Base-by-base conservation (phyloP, 78 protist genomes). In the Dictyostelium intermedium region DNA sequence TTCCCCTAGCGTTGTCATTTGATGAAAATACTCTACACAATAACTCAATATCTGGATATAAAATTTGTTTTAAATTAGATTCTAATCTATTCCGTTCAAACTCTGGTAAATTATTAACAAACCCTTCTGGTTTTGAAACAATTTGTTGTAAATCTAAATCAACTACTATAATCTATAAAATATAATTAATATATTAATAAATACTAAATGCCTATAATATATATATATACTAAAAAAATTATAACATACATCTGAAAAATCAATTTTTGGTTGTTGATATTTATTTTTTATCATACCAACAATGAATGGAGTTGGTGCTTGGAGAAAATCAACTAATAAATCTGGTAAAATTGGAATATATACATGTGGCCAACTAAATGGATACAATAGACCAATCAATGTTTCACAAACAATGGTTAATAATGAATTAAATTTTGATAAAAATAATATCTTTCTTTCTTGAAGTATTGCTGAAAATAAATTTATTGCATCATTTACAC, bases 231-330 rank as follows among this genome's bases (percentile, higher is more conserved):
- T 16, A n/a, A n/a, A 23, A 56, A 32, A 20, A 43, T 25, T 45
- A 27, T 11, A 25, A 80, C 85, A 16, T 80, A 80, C 85, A 80
- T 80, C 85, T 25, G 61, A 32, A 5, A 27, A 80, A 50, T 80
- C 85, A 30, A 77, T 43, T 77, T 77, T 77, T 39, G 82, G 82
- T 77, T 32, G 45, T 39, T 56, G 66, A 35, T 34, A n/a, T 60
- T 27, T 66, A 74, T 69, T 18, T 41, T 60, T 18, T 18, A 74
- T 30, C 85, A 91, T 76, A 2, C 97, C 97, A 43, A 96, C 91
- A 32, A 96, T 96, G 78, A 91, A 87, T 23, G 97, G 97, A 20
- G 95, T 91, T 47, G 97, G 97, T 4, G 97, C 97, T 50, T 91
- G 92, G 9, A 94, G 66, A 10, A 85, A 93, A 23, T 96, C 97